phyloP scores from a whole-genome alignment of 2,329 filamentous ascomycete genomes.

The Teratosphaeria zuluensis region DNA sequence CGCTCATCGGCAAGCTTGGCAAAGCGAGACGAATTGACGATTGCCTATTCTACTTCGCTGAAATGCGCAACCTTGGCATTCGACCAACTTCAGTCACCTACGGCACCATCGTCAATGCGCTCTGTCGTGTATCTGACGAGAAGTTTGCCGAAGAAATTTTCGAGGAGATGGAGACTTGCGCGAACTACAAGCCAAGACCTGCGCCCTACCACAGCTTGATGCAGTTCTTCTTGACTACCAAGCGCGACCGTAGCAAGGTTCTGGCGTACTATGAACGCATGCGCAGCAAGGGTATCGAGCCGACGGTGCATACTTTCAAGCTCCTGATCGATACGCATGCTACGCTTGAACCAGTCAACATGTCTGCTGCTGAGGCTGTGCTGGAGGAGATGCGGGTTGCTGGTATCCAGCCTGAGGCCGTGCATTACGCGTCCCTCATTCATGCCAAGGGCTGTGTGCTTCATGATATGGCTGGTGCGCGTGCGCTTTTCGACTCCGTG shows the following conservation, averaged over 20 bases:
- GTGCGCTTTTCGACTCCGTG: constrained; percentile 71
- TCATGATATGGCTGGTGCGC: constrained; percentile 80
- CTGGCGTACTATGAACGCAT: constrained; percentile 92
- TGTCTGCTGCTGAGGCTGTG: constrained; percentile 76
- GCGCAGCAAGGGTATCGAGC: constrained; percentile 74
- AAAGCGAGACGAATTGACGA: constrained; percentile 97
- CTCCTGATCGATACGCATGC: constrained; percentile 92
- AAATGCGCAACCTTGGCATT: constrained; percentile 89
- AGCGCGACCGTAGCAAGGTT: constrained; percentile 90
- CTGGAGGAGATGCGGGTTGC: constrained; percentile 66
- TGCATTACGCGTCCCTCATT: constrained; percentile 91
- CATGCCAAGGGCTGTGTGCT: constrained; percentile 91
- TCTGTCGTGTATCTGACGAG: constrained; percentile 94
- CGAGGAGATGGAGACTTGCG: constrained; percentile 97
- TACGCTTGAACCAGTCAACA: constrained; percentile 82
- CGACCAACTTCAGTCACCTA: constrained; percentile 97
- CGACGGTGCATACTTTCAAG: constrained; percentile 95
- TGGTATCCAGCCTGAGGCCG: constrained; percentile 72
- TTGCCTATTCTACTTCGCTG: constrained; percentile 93
- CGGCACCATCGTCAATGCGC: constrained; percentile 92
- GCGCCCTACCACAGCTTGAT: constrained; percentile 99
- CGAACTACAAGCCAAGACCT: constrained; percentile 95
- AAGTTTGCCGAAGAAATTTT: constrained; percentile 97
- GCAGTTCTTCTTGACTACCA: constrained; percentile 97
- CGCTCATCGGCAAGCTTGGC: constrained; percentile 92